Evolutionary conservation across 1,284 basidiomycete species (phyloP).

Genomic region (Ganoderma sp.): DNA sequence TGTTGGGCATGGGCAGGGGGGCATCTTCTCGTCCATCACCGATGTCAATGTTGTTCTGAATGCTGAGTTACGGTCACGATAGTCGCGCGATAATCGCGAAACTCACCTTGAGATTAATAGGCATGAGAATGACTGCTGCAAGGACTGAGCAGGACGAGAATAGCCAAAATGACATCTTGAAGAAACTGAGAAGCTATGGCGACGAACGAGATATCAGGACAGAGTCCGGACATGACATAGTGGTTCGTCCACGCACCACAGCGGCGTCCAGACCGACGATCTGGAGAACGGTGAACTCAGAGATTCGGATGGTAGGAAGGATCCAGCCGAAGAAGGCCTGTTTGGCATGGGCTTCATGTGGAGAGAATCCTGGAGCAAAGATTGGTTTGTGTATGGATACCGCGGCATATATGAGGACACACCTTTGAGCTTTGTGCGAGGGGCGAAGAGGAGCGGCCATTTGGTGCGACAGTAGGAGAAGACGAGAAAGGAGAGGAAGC

Average conservation of each 20-base stretch:
- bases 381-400: slow-evolving; percentile 1
- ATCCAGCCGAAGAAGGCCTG: slow-evolving; percentile 95
- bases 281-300: slow-evolving; percentile 94
- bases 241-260: slow-evolving; percentile 56
- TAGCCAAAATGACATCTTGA: slow-evolving; percentile 92
- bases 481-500: slow-evolving; percentile 79
- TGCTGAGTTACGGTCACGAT: slow-evolving; percentile 9
- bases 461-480: slow-evolving; percentile 89
- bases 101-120: slow-evolving; percentile 84
- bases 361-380: slow-evolving; percentile 74
- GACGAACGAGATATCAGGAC: background rate
- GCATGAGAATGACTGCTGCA: slow-evolving; percentile 83
- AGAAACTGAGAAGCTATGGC: slow-evolving; percentile 86
- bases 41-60: slow-evolving; percentile 74
- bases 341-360: slow-evolving; percentile 86
- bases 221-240: slow-evolving; percentile 35
- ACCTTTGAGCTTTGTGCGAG: slow-evolving; percentile 95
- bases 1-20: slow-evolving; percentile 26
- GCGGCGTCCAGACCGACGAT: slow-evolving; percentile 97
- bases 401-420: slow-evolving; percentile 24
- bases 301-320: slow-evolving; percentile 86
- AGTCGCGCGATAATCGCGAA: background rate
- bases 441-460: slow-evolving; percentile 91
- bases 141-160: slow-evolving; percentile 87
- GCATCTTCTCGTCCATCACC: slow-evolving; percentile 65